Evolutionary conservation across 1,284 basidiomycete genomes (phyloP).

Genomic region (Irpex sp.): DNA sequence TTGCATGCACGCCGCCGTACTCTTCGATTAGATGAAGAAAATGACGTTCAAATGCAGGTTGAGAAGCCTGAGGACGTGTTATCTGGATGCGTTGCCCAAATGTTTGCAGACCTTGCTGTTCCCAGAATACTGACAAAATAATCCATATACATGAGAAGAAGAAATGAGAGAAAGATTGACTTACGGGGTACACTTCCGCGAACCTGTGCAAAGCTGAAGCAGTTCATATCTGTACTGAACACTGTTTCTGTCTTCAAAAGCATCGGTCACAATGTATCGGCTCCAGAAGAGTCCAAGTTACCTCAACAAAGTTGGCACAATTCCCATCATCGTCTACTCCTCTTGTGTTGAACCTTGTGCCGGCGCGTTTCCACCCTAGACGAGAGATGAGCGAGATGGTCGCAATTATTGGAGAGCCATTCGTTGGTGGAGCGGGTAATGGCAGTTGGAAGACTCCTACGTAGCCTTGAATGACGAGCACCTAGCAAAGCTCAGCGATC

Average conservation of each 20-base stretch:
- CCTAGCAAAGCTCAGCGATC: constrained; percentile 31
- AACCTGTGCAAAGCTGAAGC: constrained; percentile 89
- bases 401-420: constrained; percentile 61
- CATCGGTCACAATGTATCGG: constrained; percentile 7
- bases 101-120: constrained; percentile 91
- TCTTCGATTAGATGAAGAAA: constrained; percentile 83
- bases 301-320: constrained; percentile 97
- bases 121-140: constrained; percentile 82
- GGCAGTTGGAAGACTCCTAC: constrained; percentile 73
- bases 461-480: constrained; percentile 94
- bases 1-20: constrained; percentile 78
- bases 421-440: constrained; percentile 68
- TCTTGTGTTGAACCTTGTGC: constrained; percentile 95
- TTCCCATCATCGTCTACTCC: constrained; percentile 98
- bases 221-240: constrained; percentile 80
- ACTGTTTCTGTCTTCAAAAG: constrained; percentile 80
- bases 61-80: constrained; percentile 92
- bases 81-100: constrained; percentile 91
- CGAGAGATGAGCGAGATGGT: constrained; percentile 82
- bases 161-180: constrained; percentile 26
- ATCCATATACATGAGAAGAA: neutral
- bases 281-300: constrained; percentile 27
- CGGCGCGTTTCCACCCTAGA: constrained; percentile 92
- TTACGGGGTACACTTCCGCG: constrained; percentile 90
- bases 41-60: constrained; percentile 95